Conservation (phyloP, 257 asterid genomes). For the Paraleonurus japonicus region DNA sequence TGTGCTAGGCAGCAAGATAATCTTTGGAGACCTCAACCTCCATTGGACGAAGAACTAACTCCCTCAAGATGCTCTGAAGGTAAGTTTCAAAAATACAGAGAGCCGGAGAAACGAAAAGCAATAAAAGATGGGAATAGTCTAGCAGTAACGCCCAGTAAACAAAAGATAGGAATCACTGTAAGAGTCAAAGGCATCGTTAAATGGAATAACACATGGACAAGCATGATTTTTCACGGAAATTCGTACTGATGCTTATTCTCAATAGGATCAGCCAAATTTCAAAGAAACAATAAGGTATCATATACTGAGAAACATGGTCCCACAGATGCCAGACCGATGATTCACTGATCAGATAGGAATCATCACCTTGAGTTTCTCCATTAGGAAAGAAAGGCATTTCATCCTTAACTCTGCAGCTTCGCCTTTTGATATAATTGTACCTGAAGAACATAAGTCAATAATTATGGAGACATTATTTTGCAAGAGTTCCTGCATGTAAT, state of each 20-base stretch:
- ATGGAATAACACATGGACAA: slow-evolving; percentile 15
- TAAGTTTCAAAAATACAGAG: not conserved
- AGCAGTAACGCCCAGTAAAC: not conserved
- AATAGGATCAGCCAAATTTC: not conserved
- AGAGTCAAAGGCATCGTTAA: not conserved
- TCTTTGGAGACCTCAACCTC: slow-evolving; percentile 14
- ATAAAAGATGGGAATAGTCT: not conserved
- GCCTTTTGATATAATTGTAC: slow-evolving; percentile 70
- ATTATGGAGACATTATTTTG: not conserved
- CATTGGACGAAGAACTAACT: not conserved
- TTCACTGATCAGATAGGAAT: slow-evolving; percentile 1
- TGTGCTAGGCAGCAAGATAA: not conserved
- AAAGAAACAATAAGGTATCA: slow-evolving; percentile 2
- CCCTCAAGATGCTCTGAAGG: not conserved
- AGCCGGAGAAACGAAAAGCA: slow-evolving; percentile 1
- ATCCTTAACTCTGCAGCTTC: slow-evolving; percentile 71
- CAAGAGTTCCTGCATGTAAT: slow-evolving; percentile 7
- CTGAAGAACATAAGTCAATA: slow-evolving; percentile 38
- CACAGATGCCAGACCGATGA: not conserved
- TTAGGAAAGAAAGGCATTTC: slow-evolving; percentile 66
- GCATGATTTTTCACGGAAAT: not conserved
- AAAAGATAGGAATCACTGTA: not conserved
- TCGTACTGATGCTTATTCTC: not conserved
- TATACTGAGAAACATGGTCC: not conserved
- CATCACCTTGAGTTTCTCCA: slow-evolving; percentile 68